Base-by-base conservation (phyloP, 768 basidiomycete genomes). In the Tephrocybe sp. region DNA sequence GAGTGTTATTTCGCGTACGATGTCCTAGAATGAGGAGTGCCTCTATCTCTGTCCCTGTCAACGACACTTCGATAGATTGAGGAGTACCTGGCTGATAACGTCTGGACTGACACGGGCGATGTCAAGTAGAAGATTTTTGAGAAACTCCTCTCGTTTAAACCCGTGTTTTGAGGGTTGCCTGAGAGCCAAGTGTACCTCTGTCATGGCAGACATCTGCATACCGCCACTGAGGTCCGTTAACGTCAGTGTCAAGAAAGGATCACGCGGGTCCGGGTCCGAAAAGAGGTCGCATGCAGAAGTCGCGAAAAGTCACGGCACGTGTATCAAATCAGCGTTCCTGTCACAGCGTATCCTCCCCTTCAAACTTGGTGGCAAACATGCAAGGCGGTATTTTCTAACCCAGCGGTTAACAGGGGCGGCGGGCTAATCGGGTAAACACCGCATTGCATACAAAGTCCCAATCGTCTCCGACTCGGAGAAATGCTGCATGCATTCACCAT, bases 221-320 rank as follows among this genome's bases (percentile, higher is more conserved):
- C 36, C 24, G 34, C 34, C 36, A 48, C 34, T n/a, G n/a, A n/a
- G n/a, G n/a, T n/a, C n/a, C n/a, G 17, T 33, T 24, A 32, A 46
- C 28, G 46, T 48, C 37, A 40, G 33, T 39, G 37, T 36, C 34
- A 36, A 36, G 15, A 11, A 11, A 30, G 11, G 28, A 11, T 30
- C 28, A 30, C 28, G 28, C 6, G 11, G 11, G 28, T 11, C 11
- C 28, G 28, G 28, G 34, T 36, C 34, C 34, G 34, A 36, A 36
- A n/a, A 10, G 34, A 12, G 15, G 34, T 36, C 9, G 17, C n/a
- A 11, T 2, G 20, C 32, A 33, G 30, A 25, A 17, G 40, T 26
- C 53, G 28, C 53, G 53, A 50, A 40, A 32, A 4, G 53, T 54
- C 53, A 54, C 48, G 15, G 18, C 53, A 54, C 53, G 53, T 54